Percentiles rank a stretch among this genome's conserved stretches.
Evolutionary conservation across 78 protist genomes (phyloP).

Genomic region (Dictyostelium capitatum): DNA sequence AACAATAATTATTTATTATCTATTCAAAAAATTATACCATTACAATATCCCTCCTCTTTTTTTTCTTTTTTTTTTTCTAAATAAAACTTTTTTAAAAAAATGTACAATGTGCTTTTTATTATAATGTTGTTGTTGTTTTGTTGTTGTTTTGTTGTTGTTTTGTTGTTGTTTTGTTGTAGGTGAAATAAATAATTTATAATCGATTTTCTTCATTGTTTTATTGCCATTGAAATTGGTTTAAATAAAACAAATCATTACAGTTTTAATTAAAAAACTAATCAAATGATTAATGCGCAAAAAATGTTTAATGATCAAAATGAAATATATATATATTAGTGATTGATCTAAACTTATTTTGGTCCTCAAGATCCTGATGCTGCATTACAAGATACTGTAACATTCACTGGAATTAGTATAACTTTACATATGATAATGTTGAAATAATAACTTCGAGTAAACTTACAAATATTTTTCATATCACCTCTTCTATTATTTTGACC

Average conservation of each 20-base stretch:
- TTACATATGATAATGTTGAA: background rate
- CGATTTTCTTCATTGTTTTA: background rate
- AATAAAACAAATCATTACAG: conserved; percentile 24
- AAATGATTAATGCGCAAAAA: too few relatives aligned
- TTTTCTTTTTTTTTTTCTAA: too few relatives aligned
- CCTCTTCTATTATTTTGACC: conserved; percentile 12
- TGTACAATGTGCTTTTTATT: background rate
- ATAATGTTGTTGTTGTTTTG: background rate
- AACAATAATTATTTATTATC: too few relatives aligned
- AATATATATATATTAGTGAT: background rate
- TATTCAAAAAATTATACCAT: too few relatives aligned
- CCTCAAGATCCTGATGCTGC: conserved; percentile 38
- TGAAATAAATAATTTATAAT: too few relatives aligned
- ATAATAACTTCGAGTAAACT: background rate
- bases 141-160: background rate
- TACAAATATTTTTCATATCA: conserved; percentile 22
- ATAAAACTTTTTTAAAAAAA: too few relatives aligned
- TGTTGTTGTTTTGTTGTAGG: background rate
- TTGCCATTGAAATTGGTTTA: conserved; percentile 6
- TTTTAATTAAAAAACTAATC: background rate
- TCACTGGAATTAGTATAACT: background rate
- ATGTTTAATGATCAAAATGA: too few relatives aligned
- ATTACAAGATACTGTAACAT: background rate
- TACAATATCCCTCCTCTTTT: too few relatives aligned
- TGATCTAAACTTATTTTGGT: conserved; percentile 18